Evolutionary conservation across 176 grass and related monocot species (phyloP).

Genomic region (Calamus simplicifolius): DNA sequence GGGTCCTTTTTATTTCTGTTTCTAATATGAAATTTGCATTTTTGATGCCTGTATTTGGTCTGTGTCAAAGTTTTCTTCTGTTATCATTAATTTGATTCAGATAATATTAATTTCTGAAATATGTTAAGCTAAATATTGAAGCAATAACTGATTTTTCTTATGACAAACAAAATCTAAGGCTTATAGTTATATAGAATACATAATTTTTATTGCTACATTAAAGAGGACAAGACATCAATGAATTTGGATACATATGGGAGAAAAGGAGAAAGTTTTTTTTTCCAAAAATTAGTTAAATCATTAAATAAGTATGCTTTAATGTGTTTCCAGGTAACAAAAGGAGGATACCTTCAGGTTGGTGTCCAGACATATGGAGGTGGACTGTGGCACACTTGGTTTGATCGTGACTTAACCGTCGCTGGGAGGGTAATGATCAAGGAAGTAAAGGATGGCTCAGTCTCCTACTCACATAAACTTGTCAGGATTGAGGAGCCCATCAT

Average conservation of each 20-base stretch:
- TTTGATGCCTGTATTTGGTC: no score
- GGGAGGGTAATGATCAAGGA: constrained; percentile 70
- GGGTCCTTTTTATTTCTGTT: background rate
- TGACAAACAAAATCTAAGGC: no score
- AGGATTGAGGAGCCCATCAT: constrained; percentile 66
- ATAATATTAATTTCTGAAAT: no score
- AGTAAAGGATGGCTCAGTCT: constrained; percentile 32
- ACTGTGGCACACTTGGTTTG: constrained; percentile 97
- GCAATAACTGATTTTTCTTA: no score
- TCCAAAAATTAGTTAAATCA: background rate
- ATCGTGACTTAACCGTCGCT: constrained; percentile 84
- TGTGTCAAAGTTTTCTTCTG: no score
- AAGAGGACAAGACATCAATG: no score
- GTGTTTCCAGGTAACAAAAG: constrained; percentile 60
- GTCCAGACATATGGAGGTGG: constrained; percentile 93
- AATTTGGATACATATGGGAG: no score
- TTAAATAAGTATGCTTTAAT: background rate
- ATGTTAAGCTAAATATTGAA: no score
- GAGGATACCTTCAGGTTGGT: constrained; percentile 84
- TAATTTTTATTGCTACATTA: no score
- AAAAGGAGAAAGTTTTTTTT: no score
- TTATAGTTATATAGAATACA: no score
- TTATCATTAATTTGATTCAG: no score
- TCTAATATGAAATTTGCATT: background rate
- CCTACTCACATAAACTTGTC: constrained; percentile 72